phyloP scores from a whole-genome alignment of 2,329 filamentous ascomycete genomes.

The Colletotrichum somersetense region DNA sequence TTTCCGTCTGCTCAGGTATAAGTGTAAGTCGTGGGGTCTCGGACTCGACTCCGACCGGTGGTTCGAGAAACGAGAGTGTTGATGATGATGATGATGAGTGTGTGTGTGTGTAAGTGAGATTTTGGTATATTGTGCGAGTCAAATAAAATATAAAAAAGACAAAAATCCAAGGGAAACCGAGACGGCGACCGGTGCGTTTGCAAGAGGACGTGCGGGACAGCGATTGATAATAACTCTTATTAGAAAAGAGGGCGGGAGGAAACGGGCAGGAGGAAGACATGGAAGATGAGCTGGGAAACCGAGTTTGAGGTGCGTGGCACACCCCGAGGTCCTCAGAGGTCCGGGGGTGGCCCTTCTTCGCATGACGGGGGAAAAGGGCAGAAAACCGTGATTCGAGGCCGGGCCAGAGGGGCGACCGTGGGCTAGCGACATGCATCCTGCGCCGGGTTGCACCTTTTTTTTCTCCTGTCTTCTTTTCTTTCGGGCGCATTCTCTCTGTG shows the following conservation, averaged over 20 bases:
- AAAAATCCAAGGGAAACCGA: background rate
- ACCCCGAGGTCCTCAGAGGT: conserved; percentile 20
- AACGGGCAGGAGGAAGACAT: background rate
- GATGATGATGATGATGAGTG: background rate
- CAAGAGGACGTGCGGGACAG: conserved; percentile 20
- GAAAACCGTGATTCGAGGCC: conserved; percentile 10
- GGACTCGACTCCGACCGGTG: background rate
- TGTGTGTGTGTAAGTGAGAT: background rate
- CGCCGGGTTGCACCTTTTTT: background rate
- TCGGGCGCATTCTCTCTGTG: background rate
- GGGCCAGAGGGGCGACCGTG: conserved; percentile 1
- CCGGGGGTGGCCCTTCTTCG: conserved; percentile 14
- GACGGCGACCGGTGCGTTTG: background rate
- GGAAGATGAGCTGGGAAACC: conserved; percentile 9
- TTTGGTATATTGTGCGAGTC: background rate
- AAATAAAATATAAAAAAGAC: too few relatives aligned
- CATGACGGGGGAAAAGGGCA: conserved; percentile 28
- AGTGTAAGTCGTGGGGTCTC: background rate
- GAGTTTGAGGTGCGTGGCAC: conserved; percentile 14
- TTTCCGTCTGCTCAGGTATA: background rate
- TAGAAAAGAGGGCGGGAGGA: background rate
- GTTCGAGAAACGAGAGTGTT: conserved; percentile 20
- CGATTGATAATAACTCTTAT: conserved; percentile 10
- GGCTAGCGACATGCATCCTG: background rate
- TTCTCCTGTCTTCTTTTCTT: background rate